Base-by-base conservation (phyloP, 2,329 filamentous ascomycete genomes). In the Pseudogymnoascus sp. region DNA sequence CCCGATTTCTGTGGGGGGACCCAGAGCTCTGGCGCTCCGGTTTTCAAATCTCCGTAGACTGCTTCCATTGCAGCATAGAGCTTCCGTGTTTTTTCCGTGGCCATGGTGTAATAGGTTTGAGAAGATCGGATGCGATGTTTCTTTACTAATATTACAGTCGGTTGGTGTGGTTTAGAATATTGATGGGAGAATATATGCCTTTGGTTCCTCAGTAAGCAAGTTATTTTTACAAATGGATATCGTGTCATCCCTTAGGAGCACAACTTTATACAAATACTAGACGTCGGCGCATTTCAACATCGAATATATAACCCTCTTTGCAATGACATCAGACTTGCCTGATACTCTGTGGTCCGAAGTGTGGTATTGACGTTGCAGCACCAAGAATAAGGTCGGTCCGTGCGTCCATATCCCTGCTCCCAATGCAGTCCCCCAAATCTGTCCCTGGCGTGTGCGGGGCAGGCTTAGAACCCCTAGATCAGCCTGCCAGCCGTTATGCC, bases 1-100 rank as follows among this genome's bases (percentile, higher is more conserved):
- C 80, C 81, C 0, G 81, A 78, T 4, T 55, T 55, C 5, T 29
- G 75, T 76, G 1, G 76, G 76, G 0, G 81, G 81, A 55, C 10
- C 49, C 49, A 55, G 49, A 29, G 19, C 10, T 19, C 14, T 19
- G 33, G 16, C 10, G 29, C 49, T 14, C 26, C 29, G 16, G 12
- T 12, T 12, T 19, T 16, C 19, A 55, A 5, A 7, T 33, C 19
- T 33, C 49, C 49, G 14, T 55, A 55, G 49, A 55, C 49, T 12
- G 29, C 29, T 55, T 55, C 16, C 49, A 33, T 55, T 33, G n/a
- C 49, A 7, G 5, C 29, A 14, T 33, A n/a, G 11, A 55, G 33
- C 29, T 33, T 55, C n/a, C 21, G 29, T 21, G 19, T 55, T 5
- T 33, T 55, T 12, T 2, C 1, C 10, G 49, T 55, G 10, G 49